Evolutionary conservation across 768 basidiomycete species (phyloP).

Genomic region (Cantharellus cinnabarinus): DNA sequence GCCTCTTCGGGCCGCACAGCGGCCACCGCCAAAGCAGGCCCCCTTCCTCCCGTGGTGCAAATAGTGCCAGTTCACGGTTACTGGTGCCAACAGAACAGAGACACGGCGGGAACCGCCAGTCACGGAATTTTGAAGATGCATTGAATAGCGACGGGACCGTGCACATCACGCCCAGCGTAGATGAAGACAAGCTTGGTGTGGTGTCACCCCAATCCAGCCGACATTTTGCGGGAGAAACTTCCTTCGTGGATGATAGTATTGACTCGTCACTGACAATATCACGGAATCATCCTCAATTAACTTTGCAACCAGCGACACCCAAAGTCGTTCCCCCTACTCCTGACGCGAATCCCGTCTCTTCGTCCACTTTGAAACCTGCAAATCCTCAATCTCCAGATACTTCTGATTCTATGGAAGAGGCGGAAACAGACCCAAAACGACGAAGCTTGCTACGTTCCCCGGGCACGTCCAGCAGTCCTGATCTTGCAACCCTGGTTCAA

Average conservation of each 20-base stretch:
- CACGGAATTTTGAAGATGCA: conserved; percentile 48
- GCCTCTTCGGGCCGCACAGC: background rate
- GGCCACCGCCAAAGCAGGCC: background rate
- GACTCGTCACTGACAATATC: background rate
- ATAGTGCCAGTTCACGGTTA: background rate
- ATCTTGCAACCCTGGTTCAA: conserved; percentile 67
- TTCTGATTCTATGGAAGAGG: conserved; percentile 34
- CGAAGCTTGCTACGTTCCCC: conserved; percentile 73
- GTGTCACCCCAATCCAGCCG: background rate
- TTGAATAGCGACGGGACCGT: conserved; percentile 47
- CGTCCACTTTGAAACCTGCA: background rate
- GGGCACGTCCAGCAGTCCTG: conserved; percentile 81
- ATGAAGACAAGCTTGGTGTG: background rate
- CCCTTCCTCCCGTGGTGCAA: background rate
- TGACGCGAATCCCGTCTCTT: conserved; percentile 9
- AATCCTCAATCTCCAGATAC: conserved; percentile 16
- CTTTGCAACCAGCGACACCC: conserved; percentile 36
- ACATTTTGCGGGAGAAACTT: background rate
- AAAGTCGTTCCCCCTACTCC: conserved; percentile 50
- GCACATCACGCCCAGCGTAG: conserved; percentile 26
- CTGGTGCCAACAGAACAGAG: background rate
- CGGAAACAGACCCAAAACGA: conserved; percentile 50
- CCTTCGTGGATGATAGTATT: background rate
- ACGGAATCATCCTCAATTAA: conserved; percentile 22
- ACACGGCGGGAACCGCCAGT: background rate